These are phyloP conservation scores for Hippophae gyantsensis DNA, from an alignment of 306 rosid species.

Conservation along the genomic window DNA sequence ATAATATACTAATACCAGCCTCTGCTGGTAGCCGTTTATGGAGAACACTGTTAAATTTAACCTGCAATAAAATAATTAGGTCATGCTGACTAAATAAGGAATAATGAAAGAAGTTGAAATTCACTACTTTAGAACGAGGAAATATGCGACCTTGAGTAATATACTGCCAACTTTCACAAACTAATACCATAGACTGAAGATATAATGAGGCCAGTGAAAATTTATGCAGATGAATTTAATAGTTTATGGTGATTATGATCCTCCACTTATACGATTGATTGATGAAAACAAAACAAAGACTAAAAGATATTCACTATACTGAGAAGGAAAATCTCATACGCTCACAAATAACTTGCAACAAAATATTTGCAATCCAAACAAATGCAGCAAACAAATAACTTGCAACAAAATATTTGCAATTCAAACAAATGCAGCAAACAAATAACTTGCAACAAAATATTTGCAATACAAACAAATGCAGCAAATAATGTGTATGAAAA, in stretches of 20 bases:
- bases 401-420: background rate
- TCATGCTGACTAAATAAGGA: conserved; percentile 14
- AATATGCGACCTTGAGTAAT: conserved; percentile 5
- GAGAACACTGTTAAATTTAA: conserved; percentile 89
- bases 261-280: background rate
- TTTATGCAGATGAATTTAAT: no score
- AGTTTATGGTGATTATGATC: no score
- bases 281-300: background rate
- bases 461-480: background rate
- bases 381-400: background rate
- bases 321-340: background rate
- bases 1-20: conserved; percentile 59
- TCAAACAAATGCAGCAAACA: background rate
- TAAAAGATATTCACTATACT: background rate
- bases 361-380: background rate
- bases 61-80: conserved; percentile 42
- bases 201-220: no score
- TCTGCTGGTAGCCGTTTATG: conserved; percentile 76
- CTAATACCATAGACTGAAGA: background rate
- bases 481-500: conserved; percentile 1
- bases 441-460: background rate
- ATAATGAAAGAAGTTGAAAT: conserved; percentile 7
- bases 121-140: conserved; percentile 15
- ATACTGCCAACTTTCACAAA: conserved; percentile 9
- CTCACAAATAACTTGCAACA: background rate